Evolutionary conservation across 257 asterid genomes (phyloP).

Genomic region (Solanum paucissectum): DNA sequence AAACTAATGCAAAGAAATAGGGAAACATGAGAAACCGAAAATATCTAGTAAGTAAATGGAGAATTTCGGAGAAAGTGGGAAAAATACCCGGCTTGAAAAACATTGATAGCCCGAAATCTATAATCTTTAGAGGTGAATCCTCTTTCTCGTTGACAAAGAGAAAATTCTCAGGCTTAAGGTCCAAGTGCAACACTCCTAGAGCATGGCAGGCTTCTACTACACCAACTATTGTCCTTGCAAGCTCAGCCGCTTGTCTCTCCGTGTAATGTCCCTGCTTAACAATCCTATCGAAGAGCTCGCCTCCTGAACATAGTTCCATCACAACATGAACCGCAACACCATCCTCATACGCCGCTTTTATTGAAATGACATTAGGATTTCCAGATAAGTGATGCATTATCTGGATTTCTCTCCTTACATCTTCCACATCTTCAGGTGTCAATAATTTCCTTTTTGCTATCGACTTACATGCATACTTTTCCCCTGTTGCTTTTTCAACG

Average conservation of each 20-base stretch:
- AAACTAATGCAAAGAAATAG: neutral
- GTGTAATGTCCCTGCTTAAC: conserved; percentile 42
- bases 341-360: conserved; percentile 39
- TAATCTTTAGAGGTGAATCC: conserved; percentile 32
- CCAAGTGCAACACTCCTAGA: conserved; percentile 39
- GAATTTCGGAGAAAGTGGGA: neutral
- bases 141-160: conserved; percentile 29
- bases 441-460: conserved; percentile 37
- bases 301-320: conserved; percentile 43
- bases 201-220: conserved; percentile 45
- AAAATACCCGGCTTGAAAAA: conserved; percentile 37
- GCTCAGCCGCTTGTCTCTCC: conserved; percentile 37
- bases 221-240: conserved; percentile 34
- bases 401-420: conserved; percentile 47
- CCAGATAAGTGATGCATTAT: conserved; percentile 45
- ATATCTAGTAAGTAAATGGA: neutral
- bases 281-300: conserved; percentile 45
- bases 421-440: conserved; percentile 42
- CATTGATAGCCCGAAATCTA: conserved; percentile 36
- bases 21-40: neutral
- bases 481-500: conserved; percentile 25
- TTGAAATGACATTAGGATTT: conserved; percentile 34
- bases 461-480: conserved; percentile 35
- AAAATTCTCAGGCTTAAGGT: conserved; percentile 39
- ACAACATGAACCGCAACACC: conserved; percentile 33